Conservation (phyloP, 116 monocot species). For the Dioscorea cayenensis region DNA sequence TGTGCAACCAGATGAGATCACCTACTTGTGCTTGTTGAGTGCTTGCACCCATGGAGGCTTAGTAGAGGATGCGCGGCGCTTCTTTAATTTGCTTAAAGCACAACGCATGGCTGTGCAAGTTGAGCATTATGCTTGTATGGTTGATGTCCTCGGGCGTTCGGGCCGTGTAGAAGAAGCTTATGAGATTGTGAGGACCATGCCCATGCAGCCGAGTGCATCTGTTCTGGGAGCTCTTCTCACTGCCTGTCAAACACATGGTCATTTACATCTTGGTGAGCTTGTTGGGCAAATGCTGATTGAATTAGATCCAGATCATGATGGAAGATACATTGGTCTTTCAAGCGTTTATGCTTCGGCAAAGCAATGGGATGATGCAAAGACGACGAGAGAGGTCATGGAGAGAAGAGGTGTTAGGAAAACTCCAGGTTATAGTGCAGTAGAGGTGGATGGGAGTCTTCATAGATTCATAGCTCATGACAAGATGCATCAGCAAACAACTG, state of each 20-base stretch:
- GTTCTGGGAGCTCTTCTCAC: slow-evolving; percentile 55
- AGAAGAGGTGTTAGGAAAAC: slow-evolving; percentile 57
- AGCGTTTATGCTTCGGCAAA: slow-evolving; percentile 43
- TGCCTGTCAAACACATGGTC: slow-evolving; percentile 46
- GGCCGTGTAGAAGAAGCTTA: slow-evolving; percentile 49
- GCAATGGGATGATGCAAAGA: slow-evolving; percentile 53
- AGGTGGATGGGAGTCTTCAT: slow-evolving; percentile 27
- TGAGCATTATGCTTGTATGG: slow-evolving; percentile 82
- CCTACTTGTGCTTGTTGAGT: slow-evolving; percentile 49
- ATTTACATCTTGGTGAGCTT: slow-evolving; percentile 35
- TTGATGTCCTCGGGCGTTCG: slow-evolving; percentile 54
- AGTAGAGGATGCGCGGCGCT: slow-evolving; percentile 49
- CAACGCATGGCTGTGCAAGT: slow-evolving; percentile 24
- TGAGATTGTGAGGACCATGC: slow-evolving; percentile 39
- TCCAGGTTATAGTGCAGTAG: slow-evolving; percentile 61
- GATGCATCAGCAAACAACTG: slow-evolving; percentile 24
- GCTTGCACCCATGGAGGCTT: slow-evolving; percentile 64
- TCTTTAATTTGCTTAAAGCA: slow-evolving; percentile 31
- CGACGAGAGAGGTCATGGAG: slow-evolving; percentile 55
- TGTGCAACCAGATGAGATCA: slow-evolving; percentile 64
- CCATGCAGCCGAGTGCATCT: slow-evolving; percentile 45
- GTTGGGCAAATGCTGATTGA: slow-evolving; percentile 46
- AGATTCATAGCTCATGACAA: slow-evolving; percentile 62
- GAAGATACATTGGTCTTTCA: slow-evolving; percentile 55
- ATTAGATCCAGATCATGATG: slow-evolving; percentile 60